Evolutionary conservation across 108 stramenopile species (phyloP).

Genomic region (Conticribra weissflogii): DNA sequence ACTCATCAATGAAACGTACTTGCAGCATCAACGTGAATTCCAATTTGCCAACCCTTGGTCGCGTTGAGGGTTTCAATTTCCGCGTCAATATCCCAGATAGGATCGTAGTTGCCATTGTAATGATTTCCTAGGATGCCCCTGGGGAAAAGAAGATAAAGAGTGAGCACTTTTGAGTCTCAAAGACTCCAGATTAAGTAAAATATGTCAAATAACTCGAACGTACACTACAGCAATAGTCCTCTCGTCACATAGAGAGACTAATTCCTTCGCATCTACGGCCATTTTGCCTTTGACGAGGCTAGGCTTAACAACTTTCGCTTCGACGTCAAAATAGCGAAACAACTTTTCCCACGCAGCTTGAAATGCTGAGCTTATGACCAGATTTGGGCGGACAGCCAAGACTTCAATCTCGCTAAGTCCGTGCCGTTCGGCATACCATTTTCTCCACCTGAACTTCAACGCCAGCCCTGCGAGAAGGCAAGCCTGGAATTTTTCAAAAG

Average conservation of each 20-base stretch:
- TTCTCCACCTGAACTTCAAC: conserved; percentile 58
- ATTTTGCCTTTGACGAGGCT: conserved; percentile 33
- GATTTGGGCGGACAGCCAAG: conserved; percentile 48
- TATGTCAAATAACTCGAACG: not conserved
- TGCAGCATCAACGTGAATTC: conserved; percentile 58
- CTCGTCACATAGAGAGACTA: conserved; percentile 51
- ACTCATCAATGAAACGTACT: not conserved
- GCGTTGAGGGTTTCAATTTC: conserved; percentile 42
- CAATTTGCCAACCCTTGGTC: conserved; percentile 56
- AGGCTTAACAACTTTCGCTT: conserved; percentile 38
- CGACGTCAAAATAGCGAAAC: conserved; percentile 62
- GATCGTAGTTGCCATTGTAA: conserved; percentile 64
- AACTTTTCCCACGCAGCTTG: conserved; percentile 52
- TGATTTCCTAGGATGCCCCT: conserved; percentile 53
- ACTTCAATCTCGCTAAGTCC: conserved; percentile 34
- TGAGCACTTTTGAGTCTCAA: not conserved
- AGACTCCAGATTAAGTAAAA: not conserved
- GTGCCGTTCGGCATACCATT: conserved; percentile 43
- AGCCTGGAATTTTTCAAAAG: not conserved
- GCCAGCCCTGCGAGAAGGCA: conserved; percentile 41
- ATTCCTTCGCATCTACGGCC: conserved; percentile 27
- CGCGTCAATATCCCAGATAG: conserved; percentile 52
- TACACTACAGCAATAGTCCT: conserved; percentile 62
- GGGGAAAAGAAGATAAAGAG: not conserved
- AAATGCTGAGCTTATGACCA: conserved; percentile 54